phyloP scores from a whole-genome alignment of 73 alveolate species.

The Paramecium bursaria region DNA sequence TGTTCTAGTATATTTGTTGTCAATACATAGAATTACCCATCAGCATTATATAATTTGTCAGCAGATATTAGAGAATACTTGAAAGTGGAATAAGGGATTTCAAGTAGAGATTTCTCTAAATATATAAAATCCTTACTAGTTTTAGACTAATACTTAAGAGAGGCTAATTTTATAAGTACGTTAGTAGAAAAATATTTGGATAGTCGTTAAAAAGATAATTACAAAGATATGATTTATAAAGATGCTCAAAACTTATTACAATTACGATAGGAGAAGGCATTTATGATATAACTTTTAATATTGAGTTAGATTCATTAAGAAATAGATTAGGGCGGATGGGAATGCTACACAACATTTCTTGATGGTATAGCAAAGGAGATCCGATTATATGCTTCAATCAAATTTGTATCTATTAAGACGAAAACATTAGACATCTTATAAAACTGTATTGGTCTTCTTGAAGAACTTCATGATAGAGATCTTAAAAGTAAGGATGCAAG shows the following conservation, averaged over 20 bases:
- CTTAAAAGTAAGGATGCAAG: slow-evolving; percentile 1
- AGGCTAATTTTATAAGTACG: slow-evolving; percentile 24
- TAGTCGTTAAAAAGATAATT: slow-evolving; percentile 47
- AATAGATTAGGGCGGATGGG: background rate
- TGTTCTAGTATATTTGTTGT: too few species aligned
- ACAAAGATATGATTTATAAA: slow-evolving; percentile 44
- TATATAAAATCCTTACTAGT: background rate
- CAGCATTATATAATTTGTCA: slow-evolving; percentile 11
- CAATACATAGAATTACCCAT: slow-evolving; percentile 50
- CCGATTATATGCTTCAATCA: slow-evolving; percentile 19
- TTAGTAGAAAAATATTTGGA: slow-evolving; percentile 53
- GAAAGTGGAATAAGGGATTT: slow-evolving; percentile 9
- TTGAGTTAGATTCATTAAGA: background rate
- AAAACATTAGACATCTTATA: slow-evolving; percentile 24
- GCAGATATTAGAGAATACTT: slow-evolving; percentile 5
- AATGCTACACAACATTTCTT: background rate
- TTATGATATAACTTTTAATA: slow-evolving; percentile 7
- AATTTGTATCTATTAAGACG: slow-evolving; percentile 5
- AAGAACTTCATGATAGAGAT: background rate
- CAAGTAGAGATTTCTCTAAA: slow-evolving; percentile 3
- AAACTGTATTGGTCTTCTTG: background rate
- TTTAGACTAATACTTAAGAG: slow-evolving; percentile 7
- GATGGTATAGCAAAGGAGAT: background rate
- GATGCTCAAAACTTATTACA: slow-evolving; percentile 17
- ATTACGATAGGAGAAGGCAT: slow-evolving; percentile 48